A percentile compares a stretch with the other conserved stretches of the same genome.
These are phyloP conservation scores for Tolypocladium amazonense DNA, from an alignment of 2,329 filamentous ascomycete genomes.

Conservation along the genomic window DNA sequence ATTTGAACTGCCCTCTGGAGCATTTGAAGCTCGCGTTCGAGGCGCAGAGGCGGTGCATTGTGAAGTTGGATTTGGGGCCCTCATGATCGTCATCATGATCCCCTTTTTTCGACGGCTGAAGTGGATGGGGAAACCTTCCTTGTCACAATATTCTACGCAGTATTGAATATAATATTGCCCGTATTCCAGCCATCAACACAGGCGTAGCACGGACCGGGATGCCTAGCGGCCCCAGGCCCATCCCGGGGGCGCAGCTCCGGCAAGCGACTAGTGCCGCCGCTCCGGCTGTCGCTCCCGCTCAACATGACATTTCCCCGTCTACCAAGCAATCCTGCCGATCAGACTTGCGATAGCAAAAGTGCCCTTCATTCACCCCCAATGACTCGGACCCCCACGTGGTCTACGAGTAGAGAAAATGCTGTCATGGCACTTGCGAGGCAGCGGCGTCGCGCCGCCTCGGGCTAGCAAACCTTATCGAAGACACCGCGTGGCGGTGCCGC, in stretches of 20 bases:
- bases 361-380: not conserved
- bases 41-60: not conserved
- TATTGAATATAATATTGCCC: not conserved
- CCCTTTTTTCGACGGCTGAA: not conserved
- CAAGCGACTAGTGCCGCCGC: too few species aligned
- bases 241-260: too few species aligned
- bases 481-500: not conserved
- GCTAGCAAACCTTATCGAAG: not conserved
- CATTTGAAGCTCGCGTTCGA: not conserved
- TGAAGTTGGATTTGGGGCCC: not conserved
- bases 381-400: not conserved
- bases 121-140: not conserved
- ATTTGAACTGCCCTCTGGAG: too few species aligned
- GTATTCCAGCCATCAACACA: not conserved
- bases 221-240: too few species aligned
- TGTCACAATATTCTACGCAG: not conserved
- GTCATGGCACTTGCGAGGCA: not conserved
- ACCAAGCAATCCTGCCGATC: too few species aligned
- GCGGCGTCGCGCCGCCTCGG: not conserved
- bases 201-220: not conserved
- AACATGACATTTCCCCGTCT: too few species aligned
- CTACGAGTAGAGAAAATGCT: not conserved
- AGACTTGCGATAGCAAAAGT: not conserved
- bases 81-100: not conserved
- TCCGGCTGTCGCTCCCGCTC: too few species aligned